These are phyloP conservation scores for Paecilomyces fulvus DNA, from an alignment of 2,329 filamentous ascomycete species.

Conservation along the genomic window DNA sequence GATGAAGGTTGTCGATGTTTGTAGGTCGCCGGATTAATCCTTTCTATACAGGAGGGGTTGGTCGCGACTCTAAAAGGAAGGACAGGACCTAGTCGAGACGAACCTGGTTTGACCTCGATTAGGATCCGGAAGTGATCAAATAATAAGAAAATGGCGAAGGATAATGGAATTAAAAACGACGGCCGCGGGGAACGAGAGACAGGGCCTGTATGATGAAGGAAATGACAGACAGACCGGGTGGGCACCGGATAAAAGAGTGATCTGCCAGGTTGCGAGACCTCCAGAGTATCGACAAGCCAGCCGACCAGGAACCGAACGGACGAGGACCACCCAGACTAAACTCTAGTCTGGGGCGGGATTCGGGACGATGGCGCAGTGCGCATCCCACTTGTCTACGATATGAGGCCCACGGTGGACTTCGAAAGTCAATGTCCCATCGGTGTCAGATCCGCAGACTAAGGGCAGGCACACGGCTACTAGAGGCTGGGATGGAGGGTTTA, in stretches of 20 bases:
- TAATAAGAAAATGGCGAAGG: conserved; percentile 19
- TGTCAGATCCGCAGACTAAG: conserved; percentile 1
- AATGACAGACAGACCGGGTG: conserved; percentile 11
- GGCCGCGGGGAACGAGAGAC: conserved; percentile 27
- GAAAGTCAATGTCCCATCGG: not conserved
- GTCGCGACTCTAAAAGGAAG: conserved; percentile 19
- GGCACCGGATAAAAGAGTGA: conserved; percentile 29
- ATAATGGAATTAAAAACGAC: conserved; percentile 20
- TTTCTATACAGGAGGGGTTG: not conserved
- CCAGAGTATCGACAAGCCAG: not conserved
- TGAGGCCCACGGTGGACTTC: not conserved
- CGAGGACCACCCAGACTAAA: conserved; percentile 2
- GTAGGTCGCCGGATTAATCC: not conserved
- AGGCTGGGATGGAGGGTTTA: not conserved
- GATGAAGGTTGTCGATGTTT: not conserved
- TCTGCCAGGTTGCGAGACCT: conserved; percentile 11
- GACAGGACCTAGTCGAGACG: conserved; percentile 24
- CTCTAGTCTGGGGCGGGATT: conserved; percentile 12
- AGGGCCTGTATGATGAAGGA: conserved; percentile 18
- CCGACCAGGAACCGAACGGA: conserved; percentile 8
- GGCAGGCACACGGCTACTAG: not conserved
- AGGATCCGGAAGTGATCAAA: conserved; percentile 20
- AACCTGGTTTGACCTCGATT: conserved; percentile 9
- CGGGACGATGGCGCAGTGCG: conserved; percentile 3
- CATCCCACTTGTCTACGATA: not conserved